A percentile compares a stretch with the other conserved stretches of the same genome.
These are phyloP conservation scores for Zizania palustris DNA, from an alignment of 202 grass and related monocot species.

Conservation along the genomic window DNA sequence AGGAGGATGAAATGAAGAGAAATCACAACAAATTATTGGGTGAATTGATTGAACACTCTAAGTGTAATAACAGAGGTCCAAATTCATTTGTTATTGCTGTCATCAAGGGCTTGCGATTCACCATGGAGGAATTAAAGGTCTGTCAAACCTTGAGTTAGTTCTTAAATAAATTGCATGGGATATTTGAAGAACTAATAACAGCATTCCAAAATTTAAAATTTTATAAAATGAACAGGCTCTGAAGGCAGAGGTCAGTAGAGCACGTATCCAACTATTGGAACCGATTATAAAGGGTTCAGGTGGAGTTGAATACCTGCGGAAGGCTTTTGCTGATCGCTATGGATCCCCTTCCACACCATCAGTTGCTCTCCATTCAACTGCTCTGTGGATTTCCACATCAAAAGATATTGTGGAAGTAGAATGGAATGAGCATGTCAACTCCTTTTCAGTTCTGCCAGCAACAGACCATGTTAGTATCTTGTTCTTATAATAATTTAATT, in stretches of 20 bases:
- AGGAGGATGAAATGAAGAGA: conserved; percentile 72
- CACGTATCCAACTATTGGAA: conserved; percentile 72
- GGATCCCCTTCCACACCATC: conserved; percentile 53
- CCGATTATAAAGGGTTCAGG: conserved; percentile 80
- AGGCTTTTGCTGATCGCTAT: conserved; percentile 80
- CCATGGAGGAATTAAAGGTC: conserved; percentile 88
- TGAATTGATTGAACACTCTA: conserved; percentile 56
- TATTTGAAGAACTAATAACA: conserved; percentile 29
- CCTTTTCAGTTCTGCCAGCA: conserved; percentile 50
- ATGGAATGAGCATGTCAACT: conserved; percentile 72
- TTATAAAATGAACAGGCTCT: conserved; percentile 59
- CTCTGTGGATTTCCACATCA: conserved; percentile 61
- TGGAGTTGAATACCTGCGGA: conserved; percentile 87
- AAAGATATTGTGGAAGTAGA: conserved; percentile 66
- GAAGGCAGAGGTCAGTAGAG: conserved; percentile 72
- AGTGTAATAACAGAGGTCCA: conserved; percentile 40
- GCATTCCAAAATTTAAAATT: conserved; percentile 5
- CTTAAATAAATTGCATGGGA: conserved; percentile 35
- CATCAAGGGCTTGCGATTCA: conserved; percentile 81
- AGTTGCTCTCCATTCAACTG: conserved; percentile 60
- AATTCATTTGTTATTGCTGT: conserved; percentile 66
- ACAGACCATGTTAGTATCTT: conserved; percentile 60
- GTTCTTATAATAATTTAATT: neutral
- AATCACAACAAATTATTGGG: conserved; percentile 73
- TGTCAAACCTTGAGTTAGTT: conserved; percentile 19